A percentile compares a stretch with the other conserved stretches of the same genome.
These are phyloP conservation scores for Solanum tarapatanum DNA, from an alignment of 257 asterid genomes.

Conservation along the genomic window DNA sequence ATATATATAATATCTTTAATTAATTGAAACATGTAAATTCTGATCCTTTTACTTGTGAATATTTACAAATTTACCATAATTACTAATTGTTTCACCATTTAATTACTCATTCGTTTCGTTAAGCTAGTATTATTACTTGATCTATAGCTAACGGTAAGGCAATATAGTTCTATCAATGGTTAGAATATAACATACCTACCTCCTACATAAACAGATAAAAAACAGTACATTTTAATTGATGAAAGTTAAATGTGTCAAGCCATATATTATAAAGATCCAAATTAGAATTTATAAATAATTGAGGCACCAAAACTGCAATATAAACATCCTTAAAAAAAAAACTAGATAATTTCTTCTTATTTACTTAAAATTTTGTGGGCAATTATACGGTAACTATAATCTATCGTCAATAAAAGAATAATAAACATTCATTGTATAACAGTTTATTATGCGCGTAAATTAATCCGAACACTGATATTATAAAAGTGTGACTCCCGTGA, in stretches of 20 bases:
- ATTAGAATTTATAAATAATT: neutral
- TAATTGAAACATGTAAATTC: too few species aligned
- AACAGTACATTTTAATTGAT: neutral
- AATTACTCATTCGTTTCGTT: neutral
- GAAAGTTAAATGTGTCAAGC: too few species aligned
- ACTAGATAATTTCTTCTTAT: neutral
- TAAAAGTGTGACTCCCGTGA: neutral
- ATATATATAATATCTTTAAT: too few species aligned
- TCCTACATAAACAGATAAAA: too few species aligned
- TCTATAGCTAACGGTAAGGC: too few species aligned
- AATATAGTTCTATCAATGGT: too few species aligned
- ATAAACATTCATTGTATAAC: neutral
- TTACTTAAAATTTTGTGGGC: neutral
- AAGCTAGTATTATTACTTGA: fast-evolving
- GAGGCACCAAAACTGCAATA: neutral
- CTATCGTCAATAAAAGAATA: too few species aligned
- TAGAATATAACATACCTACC: too few species aligned
- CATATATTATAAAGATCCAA: neutral
- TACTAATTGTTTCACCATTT: neutral
- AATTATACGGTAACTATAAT: too few species aligned
- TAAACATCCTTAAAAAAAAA: neutral
- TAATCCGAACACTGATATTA: neutral
- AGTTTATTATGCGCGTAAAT: neutral
- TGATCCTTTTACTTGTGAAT: too few species aligned
- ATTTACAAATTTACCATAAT: neutral